Evolutionary conservation across 345 rosid genomes (phyloP), one percentile per base, ranked within the genome.

Genomic region (Lumnitzera littorea): DNA sequence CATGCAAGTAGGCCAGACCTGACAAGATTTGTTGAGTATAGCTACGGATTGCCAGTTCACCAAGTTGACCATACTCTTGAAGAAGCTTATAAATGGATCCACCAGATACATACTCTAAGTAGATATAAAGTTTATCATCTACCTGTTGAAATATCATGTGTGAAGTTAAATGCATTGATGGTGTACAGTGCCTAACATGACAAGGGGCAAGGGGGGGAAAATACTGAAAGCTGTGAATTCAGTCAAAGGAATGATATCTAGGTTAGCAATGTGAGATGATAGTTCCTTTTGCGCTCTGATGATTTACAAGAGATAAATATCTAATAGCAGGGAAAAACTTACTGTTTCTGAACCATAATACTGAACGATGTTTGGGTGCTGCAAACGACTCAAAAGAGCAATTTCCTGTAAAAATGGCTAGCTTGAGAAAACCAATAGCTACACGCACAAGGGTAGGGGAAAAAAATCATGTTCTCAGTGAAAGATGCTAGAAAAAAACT

Each of bases 71-170:
- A 69, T 87, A 87, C 8, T 87, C 95, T 74, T 80, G 90, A 55
- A 87, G 95, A 63, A 87, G 72, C 75, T 82, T 87, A 74, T 87
- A 82, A 48, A 87, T 87, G 54, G 95, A 87, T 29, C 95, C 95
- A 62, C 86, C 95, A 63, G 95, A 84, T 31, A 84, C 87, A 68
- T 84, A 87, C 79, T 87, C 90, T 60, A 87, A 74, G 77, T 82
- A 87, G 65, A 87, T 87, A 60, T 84, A 87, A 48, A 87, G 73
- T 58, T 63, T 80, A 65, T 87, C 86, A 27, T 67, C 91, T 51
- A 82, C 83, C 90, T 87, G 83, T 48, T 58, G 53, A 60, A 46
- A 36, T 17, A 63, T 55, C 46, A 62, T 27, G 24, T 13, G 43
- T 67, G 29, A 55, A 62, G 16, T 67, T 65, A 47, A 36, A 36